Percentiles rank a stretch among this genome's conserved stretches.
These are phyloP conservation scores for Durusdinium trenchii DNA, from an alignment of 73 alveolate species.

Conservation along the genomic window DNA sequence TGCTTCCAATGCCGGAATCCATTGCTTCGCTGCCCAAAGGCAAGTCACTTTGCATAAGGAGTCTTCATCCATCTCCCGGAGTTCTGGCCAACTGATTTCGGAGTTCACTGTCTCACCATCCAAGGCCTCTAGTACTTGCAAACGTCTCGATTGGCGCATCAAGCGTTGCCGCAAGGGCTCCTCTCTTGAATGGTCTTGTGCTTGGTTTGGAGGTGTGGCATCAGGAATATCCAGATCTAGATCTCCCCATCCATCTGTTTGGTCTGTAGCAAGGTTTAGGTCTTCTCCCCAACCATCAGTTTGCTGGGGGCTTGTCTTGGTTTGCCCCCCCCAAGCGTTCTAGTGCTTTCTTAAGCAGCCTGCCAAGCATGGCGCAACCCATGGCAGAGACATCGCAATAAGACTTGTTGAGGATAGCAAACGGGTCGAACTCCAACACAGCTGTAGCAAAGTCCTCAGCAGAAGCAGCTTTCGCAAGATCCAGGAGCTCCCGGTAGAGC, in stretches of 20 bases:
- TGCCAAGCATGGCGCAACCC: constrained; percentile 56
- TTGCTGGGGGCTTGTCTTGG: background rate
- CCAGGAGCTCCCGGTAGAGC: constrained; percentile 53
- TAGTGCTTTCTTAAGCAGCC: constrained; percentile 45
- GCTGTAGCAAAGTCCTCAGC: constrained; percentile 37
- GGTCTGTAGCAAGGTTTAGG: too few species aligned
- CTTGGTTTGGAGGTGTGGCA: too few species aligned
- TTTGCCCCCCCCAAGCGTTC: background rate
- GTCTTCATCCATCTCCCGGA: constrained; percentile 39
- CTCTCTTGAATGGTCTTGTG: background rate
- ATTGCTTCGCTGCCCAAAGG: constrained; percentile 44
- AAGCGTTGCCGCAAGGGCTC: background rate
- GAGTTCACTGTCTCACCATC: background rate
- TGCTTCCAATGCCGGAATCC: constrained; percentile 9
- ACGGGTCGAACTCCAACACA: constrained; percentile 34
- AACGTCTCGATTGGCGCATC: constrained; percentile 24
- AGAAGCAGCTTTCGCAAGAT: background rate
- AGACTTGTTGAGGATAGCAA: background rate
- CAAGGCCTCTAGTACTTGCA: constrained; percentile 28
- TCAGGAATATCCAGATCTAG: too few species aligned
- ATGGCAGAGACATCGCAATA: constrained; percentile 19
- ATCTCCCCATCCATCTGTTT: constrained; percentile 33
- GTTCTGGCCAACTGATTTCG: constrained; percentile 10
- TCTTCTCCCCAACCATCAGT: constrained; percentile 37
- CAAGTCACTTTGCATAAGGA: constrained; percentile 6